Conservation (phyloP, 1,284 basidiomycete genomes). For the Heterobasidion annosum region DNA sequence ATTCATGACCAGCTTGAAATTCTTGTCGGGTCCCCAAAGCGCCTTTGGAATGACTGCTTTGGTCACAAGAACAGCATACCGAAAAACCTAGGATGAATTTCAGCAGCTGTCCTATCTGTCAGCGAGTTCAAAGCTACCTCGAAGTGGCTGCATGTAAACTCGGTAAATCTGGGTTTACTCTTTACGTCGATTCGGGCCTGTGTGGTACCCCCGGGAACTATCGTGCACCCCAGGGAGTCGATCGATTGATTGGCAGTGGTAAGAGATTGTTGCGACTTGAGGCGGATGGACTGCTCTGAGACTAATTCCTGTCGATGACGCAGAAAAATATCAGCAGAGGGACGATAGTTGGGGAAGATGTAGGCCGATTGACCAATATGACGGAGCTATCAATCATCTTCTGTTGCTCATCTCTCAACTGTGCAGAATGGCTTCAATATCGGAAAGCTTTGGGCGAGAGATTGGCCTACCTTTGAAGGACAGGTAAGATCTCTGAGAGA, state of each 20-base stretch:
- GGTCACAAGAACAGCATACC: constrained; percentile 58
- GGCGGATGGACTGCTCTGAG: constrained; percentile 52
- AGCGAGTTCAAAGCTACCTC: constrained; percentile 36
- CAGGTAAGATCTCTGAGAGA: constrained; percentile 58
- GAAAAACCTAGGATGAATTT: constrained; percentile 46
- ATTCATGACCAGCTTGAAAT: constrained; percentile 52
- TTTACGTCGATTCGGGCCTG: constrained; percentile 35
- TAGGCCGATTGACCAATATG: constrained; percentile 36
- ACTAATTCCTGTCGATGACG: constrained; percentile 50
- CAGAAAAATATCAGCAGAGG: background rate
- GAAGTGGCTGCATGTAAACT: constrained; percentile 58
- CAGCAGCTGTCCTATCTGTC: background rate
- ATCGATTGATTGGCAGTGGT: constrained; percentile 16
- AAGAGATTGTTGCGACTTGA: constrained; percentile 39
- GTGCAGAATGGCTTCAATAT: constrained; percentile 6
- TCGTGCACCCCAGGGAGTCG: constrained; percentile 22
- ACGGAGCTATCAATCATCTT: constrained; percentile 39
- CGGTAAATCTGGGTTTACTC: constrained; percentile 69
- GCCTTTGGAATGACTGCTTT: constrained; percentile 64
- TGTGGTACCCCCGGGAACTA: constrained; percentile 27
- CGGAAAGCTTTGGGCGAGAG: background rate
- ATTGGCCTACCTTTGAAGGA: constrained; percentile 55
- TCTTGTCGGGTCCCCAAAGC: constrained; percentile 74
- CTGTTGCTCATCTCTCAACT: constrained; percentile 23
- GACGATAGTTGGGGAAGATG: background rate